Conservation (phyloP, 441 rosid species). For the Pelargonium myrrhifolium region DNA sequence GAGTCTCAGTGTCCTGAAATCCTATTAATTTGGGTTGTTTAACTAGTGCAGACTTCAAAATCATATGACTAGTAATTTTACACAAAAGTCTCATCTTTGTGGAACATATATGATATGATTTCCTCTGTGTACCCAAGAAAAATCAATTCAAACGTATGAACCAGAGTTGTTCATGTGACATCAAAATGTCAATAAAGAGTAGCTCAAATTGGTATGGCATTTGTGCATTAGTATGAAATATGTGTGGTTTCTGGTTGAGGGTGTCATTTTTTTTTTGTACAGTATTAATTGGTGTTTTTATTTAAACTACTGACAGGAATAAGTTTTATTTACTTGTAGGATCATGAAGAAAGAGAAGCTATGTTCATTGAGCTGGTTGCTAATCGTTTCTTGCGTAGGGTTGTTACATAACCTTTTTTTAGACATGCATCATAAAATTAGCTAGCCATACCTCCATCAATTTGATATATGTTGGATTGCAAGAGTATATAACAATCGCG, state of each 20-base stretch:
- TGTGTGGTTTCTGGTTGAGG: too few relatives aligned
- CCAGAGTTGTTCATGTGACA: neutral
- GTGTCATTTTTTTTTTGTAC: neutral
- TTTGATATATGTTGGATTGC: neutral
- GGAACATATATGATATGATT: neutral
- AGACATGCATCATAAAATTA: neutral
- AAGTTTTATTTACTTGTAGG: constrained; percentile 29
- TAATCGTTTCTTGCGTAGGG: constrained; percentile 88
- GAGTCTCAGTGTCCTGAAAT: neutral
- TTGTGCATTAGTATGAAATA: too few relatives aligned
- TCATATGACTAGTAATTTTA: too few relatives aligned
- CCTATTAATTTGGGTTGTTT: too few relatives aligned
- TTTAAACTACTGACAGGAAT: neutral
- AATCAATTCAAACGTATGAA: neutral
- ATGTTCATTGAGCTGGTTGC: constrained; percentile 88
- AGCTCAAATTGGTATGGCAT: neutral
- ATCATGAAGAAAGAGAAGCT: constrained; percentile 42
- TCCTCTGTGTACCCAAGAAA: neutral
- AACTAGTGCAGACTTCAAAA: too few relatives aligned
- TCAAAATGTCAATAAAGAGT: too few relatives aligned
- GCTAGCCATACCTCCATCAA: neutral
- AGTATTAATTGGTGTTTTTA: neutral
- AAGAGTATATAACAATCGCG: neutral
- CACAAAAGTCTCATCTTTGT: neutral
- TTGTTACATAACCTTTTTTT: constrained; percentile 22